Evolutionary conservation across 139 green algal genomes (phyloP).

Genomic region (Asterochloris erici): DNA sequence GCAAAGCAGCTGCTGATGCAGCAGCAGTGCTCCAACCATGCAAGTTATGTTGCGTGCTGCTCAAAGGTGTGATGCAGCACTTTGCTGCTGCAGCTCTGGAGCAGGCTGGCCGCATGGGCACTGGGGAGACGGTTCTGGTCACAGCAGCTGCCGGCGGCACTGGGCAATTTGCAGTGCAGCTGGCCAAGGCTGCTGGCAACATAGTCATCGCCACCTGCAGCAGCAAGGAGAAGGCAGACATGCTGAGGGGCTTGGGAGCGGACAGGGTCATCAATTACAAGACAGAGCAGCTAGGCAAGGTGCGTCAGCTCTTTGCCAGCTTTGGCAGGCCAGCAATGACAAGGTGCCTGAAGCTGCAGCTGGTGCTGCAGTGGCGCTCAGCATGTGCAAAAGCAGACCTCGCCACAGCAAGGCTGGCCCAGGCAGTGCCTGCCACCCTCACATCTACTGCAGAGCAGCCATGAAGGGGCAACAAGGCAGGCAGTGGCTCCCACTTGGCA

Average conservation of each 20-base stretch:
- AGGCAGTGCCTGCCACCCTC: too few species aligned
- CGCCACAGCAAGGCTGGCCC: too few species aligned
- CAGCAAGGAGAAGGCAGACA: constrained; percentile 60
- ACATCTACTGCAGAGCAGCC: too few species aligned
- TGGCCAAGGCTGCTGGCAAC: constrained; percentile 81
- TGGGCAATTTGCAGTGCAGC: constrained; percentile 93
- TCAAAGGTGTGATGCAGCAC: neutral
- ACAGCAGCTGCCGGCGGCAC: constrained; percentile 91
- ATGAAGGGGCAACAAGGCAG: too few species aligned
- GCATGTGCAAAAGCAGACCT: too few species aligned
- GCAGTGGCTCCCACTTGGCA: too few species aligned
- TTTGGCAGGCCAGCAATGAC: too few species aligned
- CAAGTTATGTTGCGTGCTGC: neutral
- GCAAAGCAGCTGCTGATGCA: too few species aligned
- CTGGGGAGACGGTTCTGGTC: constrained; percentile 82
- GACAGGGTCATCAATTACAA: constrained; percentile 86
- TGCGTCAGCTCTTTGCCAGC: too few species aligned
- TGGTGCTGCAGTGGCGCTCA: too few species aligned
- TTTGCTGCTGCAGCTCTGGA: constrained; percentile 36
- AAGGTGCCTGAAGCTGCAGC: too few species aligned
- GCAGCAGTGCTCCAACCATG: neutral
- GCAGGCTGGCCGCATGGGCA: constrained; percentile 37
- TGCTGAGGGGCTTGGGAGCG: constrained; percentile 75
- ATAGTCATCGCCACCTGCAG: constrained; percentile 87
- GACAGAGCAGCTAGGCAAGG: constrained; percentile 28